phyloP scores from a whole-genome alignment of 208 protist genomes.

The Crithidia bombi region DNA sequence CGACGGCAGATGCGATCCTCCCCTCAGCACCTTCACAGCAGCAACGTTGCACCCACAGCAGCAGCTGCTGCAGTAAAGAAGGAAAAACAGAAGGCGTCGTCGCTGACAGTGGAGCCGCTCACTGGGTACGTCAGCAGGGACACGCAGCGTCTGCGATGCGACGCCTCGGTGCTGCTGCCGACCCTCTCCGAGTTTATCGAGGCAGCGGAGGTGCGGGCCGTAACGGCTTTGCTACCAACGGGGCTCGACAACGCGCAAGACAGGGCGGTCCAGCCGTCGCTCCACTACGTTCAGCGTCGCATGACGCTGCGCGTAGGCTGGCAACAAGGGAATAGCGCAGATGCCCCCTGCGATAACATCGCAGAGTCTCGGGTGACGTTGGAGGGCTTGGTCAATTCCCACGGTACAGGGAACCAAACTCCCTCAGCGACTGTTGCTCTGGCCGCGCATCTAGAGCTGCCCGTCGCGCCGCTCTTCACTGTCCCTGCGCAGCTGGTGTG shows the following conservation, averaged over 20 bases:
- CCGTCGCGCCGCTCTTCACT: constrained; percentile 13
- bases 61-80: not conserved
- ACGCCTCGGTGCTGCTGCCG: constrained; percentile 5
- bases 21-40: not conserved
- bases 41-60: not conserved
- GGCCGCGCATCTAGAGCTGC: constrained; percentile 5
- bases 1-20: not conserved
- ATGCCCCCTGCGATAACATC: constrained; percentile 6
- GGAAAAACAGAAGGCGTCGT: not conserved
- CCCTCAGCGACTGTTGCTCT: not conserved
- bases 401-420: no score
- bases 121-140: not conserved
- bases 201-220: no score
- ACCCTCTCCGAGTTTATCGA: no score
- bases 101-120: not conserved
- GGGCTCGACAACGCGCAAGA: no score
- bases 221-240: constrained; percentile 16
- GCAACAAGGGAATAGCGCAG: not conserved
- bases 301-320: constrained; percentile 5
- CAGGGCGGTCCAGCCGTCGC: no score
- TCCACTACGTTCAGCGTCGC: constrained; percentile 4
- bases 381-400: not conserved
- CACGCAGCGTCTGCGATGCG: constrained; percentile 4
- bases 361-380: not conserved
- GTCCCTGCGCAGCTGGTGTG: constrained; percentile 16